Conservation (phyloP, 78 protist genomes). For the Cavenderia fasciculata region DNA sequence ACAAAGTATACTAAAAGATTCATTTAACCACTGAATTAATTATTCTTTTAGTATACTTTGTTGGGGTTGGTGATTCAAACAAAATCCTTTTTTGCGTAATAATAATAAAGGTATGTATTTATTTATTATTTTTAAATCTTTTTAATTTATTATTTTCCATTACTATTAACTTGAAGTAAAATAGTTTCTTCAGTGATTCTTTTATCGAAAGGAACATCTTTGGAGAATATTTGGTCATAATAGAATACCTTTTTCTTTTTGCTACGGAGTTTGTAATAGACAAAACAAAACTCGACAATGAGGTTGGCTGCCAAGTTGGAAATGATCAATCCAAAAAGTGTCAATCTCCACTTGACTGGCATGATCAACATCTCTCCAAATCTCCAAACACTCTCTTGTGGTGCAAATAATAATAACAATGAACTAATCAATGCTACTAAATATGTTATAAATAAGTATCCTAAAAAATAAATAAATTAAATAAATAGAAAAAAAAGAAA, state of each 20-base stretch:
- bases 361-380: slow-evolving; percentile 11
- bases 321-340: slow-evolving; percentile 13
- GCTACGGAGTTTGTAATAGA: not conserved
- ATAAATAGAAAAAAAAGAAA: too few relatives aligned
- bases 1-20: too few relatives aligned
- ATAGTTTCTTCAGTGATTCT: slow-evolving; percentile 32
- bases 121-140: too few relatives aligned
- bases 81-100: too few relatives aligned
- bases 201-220: slow-evolving; percentile 22
- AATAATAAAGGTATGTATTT: too few relatives aligned
- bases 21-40: too few relatives aligned
- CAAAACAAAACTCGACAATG: slow-evolving; percentile 26
- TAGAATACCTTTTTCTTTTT: slow-evolving; percentile 40
- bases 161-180: slow-evolving; percentile 24
- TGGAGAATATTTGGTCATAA: slow-evolving; percentile 14
- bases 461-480: not conserved
- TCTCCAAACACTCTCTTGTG: slow-evolving; percentile 12
- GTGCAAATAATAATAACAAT: slow-evolving; percentile 4
- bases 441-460: not conserved
- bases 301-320: slow-evolving; percentile 24
- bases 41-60: too few relatives aligned
- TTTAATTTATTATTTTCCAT: too few relatives aligned
- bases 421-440: slow-evolving; percentile 7
- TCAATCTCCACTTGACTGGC: slow-evolving; percentile 42
- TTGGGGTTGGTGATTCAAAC: too few relatives aligned